Conservation (phyloP, 345 rosid genomes). For the Euphorbia tirucalli region DNA sequence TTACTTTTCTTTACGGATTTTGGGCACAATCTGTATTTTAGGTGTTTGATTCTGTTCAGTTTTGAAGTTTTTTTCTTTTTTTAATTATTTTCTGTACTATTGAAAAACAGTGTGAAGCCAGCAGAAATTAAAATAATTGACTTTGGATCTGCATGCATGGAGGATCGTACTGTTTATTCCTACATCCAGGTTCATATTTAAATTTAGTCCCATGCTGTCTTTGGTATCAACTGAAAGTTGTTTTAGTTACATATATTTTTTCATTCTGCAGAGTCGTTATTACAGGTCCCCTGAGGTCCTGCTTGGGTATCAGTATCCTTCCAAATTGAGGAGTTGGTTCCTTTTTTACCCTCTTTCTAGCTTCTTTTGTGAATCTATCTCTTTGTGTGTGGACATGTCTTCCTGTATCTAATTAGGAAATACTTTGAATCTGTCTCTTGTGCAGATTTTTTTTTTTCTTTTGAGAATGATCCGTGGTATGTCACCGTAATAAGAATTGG, state of each 20-base stretch:
- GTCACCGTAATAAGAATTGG: too few relatives aligned
- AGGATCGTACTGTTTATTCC: constrained; percentile 95
- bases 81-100: constrained; percentile 20
- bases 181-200: constrained; percentile 79
- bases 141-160: constrained; percentile 99
- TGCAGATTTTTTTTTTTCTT: too few relatives aligned
- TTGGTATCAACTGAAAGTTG: constrained; percentile 13
- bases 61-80: not conserved
- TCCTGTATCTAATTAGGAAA: not conserved
- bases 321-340: constrained; percentile 13
- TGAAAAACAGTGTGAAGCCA: constrained; percentile 72
- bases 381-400: not conserved
- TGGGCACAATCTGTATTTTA: constrained; percentile 13
- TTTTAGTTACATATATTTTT: constrained; percentile 22
- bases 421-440: too few relatives aligned
- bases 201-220: not conserved
- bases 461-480: too few relatives aligned
- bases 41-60: constrained; percentile 14
- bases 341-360: constrained; percentile 5
- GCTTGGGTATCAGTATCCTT: constrained; percentile 99
- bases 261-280: constrained; percentile 90
- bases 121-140: constrained; percentile 97
- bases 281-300: constrained; percentile 98
- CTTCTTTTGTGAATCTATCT: not conserved
- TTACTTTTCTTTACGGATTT: constrained; percentile 24